Evolutionary conservation across 108 stramenopile species (phyloP), one percentile per base, ranked within the genome.

Genomic region (Parietichytrium sp.): DNA sequence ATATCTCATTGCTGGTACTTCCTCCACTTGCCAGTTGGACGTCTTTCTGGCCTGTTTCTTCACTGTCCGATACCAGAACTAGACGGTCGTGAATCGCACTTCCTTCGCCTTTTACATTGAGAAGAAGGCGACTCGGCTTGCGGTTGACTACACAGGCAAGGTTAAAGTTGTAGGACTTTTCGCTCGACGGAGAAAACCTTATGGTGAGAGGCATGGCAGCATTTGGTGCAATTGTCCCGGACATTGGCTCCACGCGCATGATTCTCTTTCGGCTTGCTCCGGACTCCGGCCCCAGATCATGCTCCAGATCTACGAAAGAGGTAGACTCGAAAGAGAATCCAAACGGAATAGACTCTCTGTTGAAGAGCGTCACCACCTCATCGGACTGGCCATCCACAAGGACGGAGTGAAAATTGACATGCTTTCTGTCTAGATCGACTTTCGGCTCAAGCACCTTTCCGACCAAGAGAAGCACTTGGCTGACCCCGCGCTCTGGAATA

Each of bases 71-170:
- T 23, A 45, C 61, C 61, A 72, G 36, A 6, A 72, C 42, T 6
- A 72, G 33, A 27, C 29, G 61, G 4, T 86, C 85, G 55, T 89
- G 88, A n/a, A 91, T 88, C 36, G 83, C 88, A 52, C 87, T 90
- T 16, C 90, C 90, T 53, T 91, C 90, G 12, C 90, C 90, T 82
- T 91, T 91, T 20, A 91, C 83, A 79, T 91, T 91, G 20, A 91
- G 61, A 27, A 47, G 61, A 27, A 91, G 88, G 49, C 79, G 55
- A 13, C 55, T 55, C 7, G 87, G 87, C 87, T 90, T 90, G 30
- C 85, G 82, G 10, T 85, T 50, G 25, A 90, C 85, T 53, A 27
- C 16, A 54, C 89, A 91, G 15, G 42, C 27, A 48, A 91, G 50
- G 53, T 90, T 90, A 81, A 84, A 86, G 83, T 91, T 91, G 80